Conservation (phyloP, 2,329 filamentous ascomycete genomes). For the Cladosporium sp. region DNA sequence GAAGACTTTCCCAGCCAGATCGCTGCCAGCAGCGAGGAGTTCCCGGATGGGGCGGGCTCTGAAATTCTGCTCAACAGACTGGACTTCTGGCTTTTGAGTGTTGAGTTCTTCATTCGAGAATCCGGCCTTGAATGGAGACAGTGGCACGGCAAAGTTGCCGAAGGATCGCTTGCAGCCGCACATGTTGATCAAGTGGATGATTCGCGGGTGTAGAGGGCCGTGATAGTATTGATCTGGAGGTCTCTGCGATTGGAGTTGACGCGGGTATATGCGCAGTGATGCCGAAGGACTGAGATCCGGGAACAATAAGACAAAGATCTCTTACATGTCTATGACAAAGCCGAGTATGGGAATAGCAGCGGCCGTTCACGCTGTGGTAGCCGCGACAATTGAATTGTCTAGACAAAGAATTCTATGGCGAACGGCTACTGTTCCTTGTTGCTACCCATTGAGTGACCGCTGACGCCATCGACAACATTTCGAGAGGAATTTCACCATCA, state of each 20-base stretch:
- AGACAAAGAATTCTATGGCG: neutral
- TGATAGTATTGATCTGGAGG: neutral
- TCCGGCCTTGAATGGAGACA: neutral
- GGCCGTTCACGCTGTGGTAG: neutral
- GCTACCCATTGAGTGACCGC: neutral
- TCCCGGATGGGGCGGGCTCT: neutral
- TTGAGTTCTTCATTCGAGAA: neutral
- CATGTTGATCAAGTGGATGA: neutral
- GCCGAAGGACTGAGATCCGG: neutral
- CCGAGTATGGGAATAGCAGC: neutral
- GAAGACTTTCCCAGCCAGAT: neutral
- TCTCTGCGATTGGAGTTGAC: neutral
- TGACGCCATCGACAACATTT: neutral
- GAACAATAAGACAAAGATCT: neutral
- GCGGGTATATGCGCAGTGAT: neutral
- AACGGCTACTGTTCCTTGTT: neutral
- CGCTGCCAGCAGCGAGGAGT: neutral
- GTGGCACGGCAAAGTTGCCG: neutral
- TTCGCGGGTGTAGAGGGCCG: too few relatives aligned
- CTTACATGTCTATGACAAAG: neutral
- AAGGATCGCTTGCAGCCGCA: neutral
- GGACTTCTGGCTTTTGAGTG: neutral
- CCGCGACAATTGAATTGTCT: neutral
- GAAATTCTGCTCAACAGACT: neutral
- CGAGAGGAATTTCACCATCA: neutral